Percentiles rank a stretch among this genome's conserved stretches.
These are phyloP conservation scores for Globisporangium okanoganense DNA, from an alignment of 352 stramenopile species.

Conservation along the genomic window DNA sequence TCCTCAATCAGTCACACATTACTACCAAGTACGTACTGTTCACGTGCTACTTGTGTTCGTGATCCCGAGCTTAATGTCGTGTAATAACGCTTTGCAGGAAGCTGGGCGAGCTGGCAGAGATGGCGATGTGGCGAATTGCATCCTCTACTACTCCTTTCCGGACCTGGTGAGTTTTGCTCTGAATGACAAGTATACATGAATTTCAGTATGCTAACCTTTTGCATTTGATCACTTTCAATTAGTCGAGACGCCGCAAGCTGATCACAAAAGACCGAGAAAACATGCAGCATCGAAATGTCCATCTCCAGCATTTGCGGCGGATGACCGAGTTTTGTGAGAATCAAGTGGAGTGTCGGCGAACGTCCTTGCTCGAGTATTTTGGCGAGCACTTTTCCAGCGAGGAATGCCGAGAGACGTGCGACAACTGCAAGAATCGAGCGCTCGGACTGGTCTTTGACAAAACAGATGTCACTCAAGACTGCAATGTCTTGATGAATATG, in stretches of 20 bases:
- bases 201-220: neutral
- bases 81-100: constrained; percentile 40
- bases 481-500: constrained; percentile 48
- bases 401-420: constrained; percentile 71
- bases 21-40: constrained; percentile 68
- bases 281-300: constrained; percentile 72
- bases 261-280: constrained; percentile 84
- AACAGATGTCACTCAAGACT: constrained; percentile 75
- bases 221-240: neutral
- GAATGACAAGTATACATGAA: neutral
- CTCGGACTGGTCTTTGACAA: constrained; percentile 67
- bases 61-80: neutral
- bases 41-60: neutral
- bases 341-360: constrained; percentile 81
- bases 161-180: constrained; percentile 49
- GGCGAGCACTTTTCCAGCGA: constrained; percentile 82
- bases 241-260: constrained; percentile 66
- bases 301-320: constrained; percentile 76
- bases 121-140: constrained; percentile 78
- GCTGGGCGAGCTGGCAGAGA: constrained; percentile 79
- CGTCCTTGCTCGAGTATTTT: constrained; percentile 84
- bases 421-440: constrained; percentile 85
- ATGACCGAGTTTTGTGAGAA: constrained; percentile 90
- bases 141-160: constrained; percentile 84
- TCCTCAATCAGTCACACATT: constrained; percentile 86